Evolutionary conservation across 352 stramenopile species (phyloP), one percentile per base, ranked within the genome.

Genomic region (Phytophthora litchii): DNA sequence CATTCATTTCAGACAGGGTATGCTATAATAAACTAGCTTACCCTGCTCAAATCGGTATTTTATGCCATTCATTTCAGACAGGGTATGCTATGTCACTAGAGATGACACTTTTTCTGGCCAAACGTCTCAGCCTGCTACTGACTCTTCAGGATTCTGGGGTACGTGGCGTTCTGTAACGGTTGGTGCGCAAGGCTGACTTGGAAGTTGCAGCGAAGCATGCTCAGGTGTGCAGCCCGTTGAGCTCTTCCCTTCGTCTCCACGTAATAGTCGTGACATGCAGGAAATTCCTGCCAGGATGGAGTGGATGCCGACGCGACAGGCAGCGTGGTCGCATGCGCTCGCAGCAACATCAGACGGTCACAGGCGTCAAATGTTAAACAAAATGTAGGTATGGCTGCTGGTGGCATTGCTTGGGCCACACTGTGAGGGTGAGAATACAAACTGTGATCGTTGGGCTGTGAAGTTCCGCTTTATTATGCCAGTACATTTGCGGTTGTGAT

Each of bases 91-190:
- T 58, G 25, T 9, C 3, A 17, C 27, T 42, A 31, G 23, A 25
- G 1, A 14, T 6, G 29, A 3, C 42, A n/a, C 23, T 32, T 58
- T 38, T 50, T 66, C 43, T 73, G 59, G 12, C 56, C 34, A 69
- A 67, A 64, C 60, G 46, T 64, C 46, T 69, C 53, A 65, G 41
- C 31, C 37, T 49, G 31, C 31, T 58, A 58, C 60, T 55, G 66
- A 59, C 60, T 56, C 41, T 67, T 70, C 65, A 70, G 60, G 54
- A 73, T 67, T 67, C 44, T 34, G 12, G 21, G 54, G 44, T 66
- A 57, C 54, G 54, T 70, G 62, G 42, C 37, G 50, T 37, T 34
- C 7, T 34, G 29, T 34, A 57, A 68, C 32, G 47, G 23, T 68
- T 72, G 38, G 58, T 48, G 52, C 32, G 54, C 35, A 56, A 38